Base-by-base conservation (phyloP, 257 asterid species). In the Hygrophila difformis region DNA sequence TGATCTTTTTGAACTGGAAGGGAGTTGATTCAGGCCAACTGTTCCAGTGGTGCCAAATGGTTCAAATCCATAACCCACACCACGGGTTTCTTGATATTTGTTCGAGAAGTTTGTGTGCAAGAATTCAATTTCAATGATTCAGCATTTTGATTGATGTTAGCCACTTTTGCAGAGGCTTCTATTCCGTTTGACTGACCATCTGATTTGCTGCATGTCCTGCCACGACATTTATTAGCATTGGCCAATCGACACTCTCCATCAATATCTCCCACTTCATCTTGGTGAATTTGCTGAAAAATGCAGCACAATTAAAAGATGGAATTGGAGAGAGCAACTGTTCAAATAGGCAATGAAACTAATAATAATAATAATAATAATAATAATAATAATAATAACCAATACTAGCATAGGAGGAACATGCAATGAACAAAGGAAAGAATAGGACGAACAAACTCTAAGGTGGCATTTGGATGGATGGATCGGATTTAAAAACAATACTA, bases 121-220 rank as follows among this genome's bases (percentile, higher is more conserved):
- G 81, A 69, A 69, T 73, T 77, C 51, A 67, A 59, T 49, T 80
- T 69, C 63, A 77, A 57, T 39, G 59, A 39, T 7, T 54, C 21
- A 22, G 55, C 55, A 23, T 49, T 18, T 19, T 59, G 64, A 16
- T 66, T 55, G 12, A 51, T 44, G 18, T 54, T 39, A 15, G 11
- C 51, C 55, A 34, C 55, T 19, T 47, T 50, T 39, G 63, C 60
- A 39, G 29, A 48, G 50, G 23, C 35, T 17, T 45, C 66, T 49
- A 53, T 19, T 61, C 44, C 42, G 1, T 23, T 19, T 14, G 49
- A 53, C 38, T 18, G 63, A n/a, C 47, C 66, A 39, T 58, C 72
- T 4, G 69, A 44, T 22, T 67, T 53, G 66, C 59, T 49, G 57
- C 64, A 56, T 21, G 53, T 38, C 43, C 53, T 62, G 55, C 47